A percentile compares a stretch with the other conserved stretches of the same genome.
These are phyloP conservation scores for Phytophthora citrophthora DNA, from an alignment of 352 stramenopile species.

Conservation along the genomic window DNA sequence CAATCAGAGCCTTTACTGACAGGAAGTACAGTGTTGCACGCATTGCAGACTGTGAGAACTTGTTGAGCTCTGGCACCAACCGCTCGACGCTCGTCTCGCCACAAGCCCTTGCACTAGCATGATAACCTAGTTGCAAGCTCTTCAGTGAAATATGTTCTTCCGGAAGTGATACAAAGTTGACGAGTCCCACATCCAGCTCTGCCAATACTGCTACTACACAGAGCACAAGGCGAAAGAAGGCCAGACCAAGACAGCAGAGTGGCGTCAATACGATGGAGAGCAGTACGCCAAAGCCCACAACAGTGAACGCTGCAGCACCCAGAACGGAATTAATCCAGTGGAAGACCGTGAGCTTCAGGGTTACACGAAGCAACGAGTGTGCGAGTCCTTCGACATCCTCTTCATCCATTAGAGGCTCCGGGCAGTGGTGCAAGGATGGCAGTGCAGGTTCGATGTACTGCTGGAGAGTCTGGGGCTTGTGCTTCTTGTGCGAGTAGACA, in stretches of 20 bases:
- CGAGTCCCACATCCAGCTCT: slow-evolving; percentile 62
- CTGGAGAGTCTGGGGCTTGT: slow-evolving; percentile 13
- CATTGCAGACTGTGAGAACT: slow-evolving; percentile 48
- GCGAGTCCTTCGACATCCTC: slow-evolving; percentile 29
- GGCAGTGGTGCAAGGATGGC: slow-evolving; percentile 11
- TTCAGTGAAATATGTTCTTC: slow-evolving; percentile 58
- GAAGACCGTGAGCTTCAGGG: slow-evolving; percentile 65
- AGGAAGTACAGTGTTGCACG: slow-evolving; percentile 65
- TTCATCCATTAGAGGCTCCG: slow-evolving; percentile 4
- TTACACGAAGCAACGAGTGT: slow-evolving; percentile 40
- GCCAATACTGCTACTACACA: slow-evolving; percentile 58
- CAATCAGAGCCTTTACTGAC: slow-evolving; percentile 63
- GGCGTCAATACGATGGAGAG: slow-evolving; percentile 53
- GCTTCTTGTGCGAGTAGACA: slow-evolving; percentile 7
- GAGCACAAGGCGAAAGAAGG: slow-evolving; percentile 62
- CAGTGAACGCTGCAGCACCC: slow-evolving; percentile 46
- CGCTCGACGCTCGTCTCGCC: slow-evolving; percentile 45
- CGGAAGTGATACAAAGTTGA: slow-evolving; percentile 67
- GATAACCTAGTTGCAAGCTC: slow-evolving; percentile 35
- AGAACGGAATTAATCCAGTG: slow-evolving; percentile 65
- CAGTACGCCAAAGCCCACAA: slow-evolving; percentile 44
- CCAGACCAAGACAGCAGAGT: slow-evolving; percentile 60
- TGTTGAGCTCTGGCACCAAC: slow-evolving; percentile 55
- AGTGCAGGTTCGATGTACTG: slow-evolving; percentile 15
- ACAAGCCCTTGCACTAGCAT: slow-evolving; percentile 46